Conservation (phyloP, 345 rosid species). For the Brassica juncea region DNA sequence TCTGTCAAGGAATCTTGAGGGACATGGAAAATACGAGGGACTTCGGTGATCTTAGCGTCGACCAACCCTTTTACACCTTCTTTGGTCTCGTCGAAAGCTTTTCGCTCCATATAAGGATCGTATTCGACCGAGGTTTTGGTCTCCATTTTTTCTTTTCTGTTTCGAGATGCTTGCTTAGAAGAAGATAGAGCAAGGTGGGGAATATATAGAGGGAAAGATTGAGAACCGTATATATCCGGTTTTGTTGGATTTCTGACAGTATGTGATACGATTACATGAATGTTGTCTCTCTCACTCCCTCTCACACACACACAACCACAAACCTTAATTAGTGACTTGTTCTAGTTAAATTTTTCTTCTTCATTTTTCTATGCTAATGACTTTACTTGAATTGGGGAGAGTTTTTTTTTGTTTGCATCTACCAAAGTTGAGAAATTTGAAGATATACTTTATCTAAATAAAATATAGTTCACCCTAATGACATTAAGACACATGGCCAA, state of each 20-base stretch:
- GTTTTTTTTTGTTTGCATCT: no score
- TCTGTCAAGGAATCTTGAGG: not conserved
- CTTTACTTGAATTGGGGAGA: no score
- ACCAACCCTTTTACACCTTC: not conserved
- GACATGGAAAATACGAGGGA: not conserved
- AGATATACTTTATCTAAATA: no score
- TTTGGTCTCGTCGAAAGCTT: not conserved
- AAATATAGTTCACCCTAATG: no score
- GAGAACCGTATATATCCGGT: not conserved
- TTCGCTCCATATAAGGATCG: not conserved
- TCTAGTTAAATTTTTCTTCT: not conserved
- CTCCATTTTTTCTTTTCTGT: not conserved
- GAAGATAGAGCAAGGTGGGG: not conserved
- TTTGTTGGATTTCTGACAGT: constrained; percentile 1
- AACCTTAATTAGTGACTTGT: not conserved
- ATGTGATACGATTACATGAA: not conserved
- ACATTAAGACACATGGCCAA: no score
- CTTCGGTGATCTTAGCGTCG: not conserved
- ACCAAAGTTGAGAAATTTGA: no score
- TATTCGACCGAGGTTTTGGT: not conserved
- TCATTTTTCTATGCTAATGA: not conserved
- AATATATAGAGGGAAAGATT: not conserved
- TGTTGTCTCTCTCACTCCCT: not conserved
- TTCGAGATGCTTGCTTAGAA: not conserved
- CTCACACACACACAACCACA: not conserved